Conservation (phyloP, 495 filamentous ascomycete species). For the Podospora didyma region DNA sequence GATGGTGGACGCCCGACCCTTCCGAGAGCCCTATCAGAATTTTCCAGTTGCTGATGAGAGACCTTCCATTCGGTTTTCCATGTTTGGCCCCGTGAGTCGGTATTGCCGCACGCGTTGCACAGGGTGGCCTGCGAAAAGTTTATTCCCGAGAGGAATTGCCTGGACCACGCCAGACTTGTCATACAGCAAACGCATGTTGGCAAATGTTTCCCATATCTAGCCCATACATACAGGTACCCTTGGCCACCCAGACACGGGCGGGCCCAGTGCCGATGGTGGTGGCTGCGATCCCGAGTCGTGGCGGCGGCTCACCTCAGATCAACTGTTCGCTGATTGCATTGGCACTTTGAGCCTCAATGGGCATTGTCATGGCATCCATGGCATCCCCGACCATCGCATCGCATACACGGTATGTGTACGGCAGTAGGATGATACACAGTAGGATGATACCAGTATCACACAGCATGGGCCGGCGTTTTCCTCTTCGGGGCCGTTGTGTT, state of each 20-base stretch:
- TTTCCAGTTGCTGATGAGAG: neutral
- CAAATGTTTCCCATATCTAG: no score
- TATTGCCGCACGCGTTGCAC: no score
- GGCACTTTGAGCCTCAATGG: slow-evolving; percentile 15
- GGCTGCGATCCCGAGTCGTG: slow-evolving; percentile 13
- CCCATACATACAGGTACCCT: no score
- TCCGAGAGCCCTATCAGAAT: slow-evolving; percentile 1
- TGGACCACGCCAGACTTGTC: no score
- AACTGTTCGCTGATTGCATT: neutral
- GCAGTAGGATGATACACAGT: no score
- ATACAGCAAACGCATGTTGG: no score
- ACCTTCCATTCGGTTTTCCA: neutral
- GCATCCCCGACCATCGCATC: no score
- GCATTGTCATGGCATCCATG: neutral
- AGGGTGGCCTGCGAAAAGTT: neutral
- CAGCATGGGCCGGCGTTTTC: slow-evolving; percentile 2
- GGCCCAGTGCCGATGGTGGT: slow-evolving; percentile 5
- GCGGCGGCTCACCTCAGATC: neutral
- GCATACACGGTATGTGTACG: no score
- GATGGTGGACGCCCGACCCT: slow-evolving; percentile 6
- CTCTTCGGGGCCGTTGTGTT: slow-evolving; percentile 9
- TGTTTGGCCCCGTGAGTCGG: no score
- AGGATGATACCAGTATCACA: neutral
- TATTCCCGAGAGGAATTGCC: neutral
- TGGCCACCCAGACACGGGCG: no score